Evolutionary conservation across 2,329 filamentous ascomycete species (phyloP), one percentile per base, ranked within the genome.

Genomic region (Colletotrichum graminicola): DNA sequence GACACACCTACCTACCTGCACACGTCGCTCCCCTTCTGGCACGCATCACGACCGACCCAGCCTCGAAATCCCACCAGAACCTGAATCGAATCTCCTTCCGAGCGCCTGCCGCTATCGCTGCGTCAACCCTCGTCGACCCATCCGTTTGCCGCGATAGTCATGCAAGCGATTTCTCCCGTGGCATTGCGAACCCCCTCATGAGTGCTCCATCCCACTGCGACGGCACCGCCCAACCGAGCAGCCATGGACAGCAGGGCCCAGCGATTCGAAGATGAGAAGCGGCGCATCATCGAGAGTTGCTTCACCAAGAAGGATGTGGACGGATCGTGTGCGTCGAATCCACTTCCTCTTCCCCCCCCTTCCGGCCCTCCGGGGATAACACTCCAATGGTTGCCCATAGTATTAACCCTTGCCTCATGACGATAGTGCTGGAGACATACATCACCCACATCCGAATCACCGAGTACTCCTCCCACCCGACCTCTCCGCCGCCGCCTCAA

Each of bases 201-300:
- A 72, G 29, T 45, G 66, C 62, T 62, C 56, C 66, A 47, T 66
- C 52, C 34, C 34, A 45, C 56, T 62, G 70, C 70, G 61, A 72
- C 67, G 52, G 64, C 39, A 72, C 62, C 55, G 67, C 70, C 67
- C 70, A 59, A 66, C 70, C 60, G 70, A 72, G 66, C 70, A 70
- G 64, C 67, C 60, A 74, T 74, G 73, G 73, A 74, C 56, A 73
- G 36, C 65, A 73, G 84, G 76, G 95, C 95, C 66, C 94, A 97
- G 84, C 90, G 90, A 77, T 99, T 98, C 81, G 96, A 99, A 82
- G 94, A 98, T 79, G 96, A 99, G 87, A 97, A 98, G 87, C 89
- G 90, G 80, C 91, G 96, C 80, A 98, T 99, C 77, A 92, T 97
- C 75, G 93, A 97, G 74, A 97, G 93, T 82, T 98, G 95, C 84